Percentiles rank a stretch among this genome's conserved stretches.
These are phyloP conservation scores for Podaxis pistillaris DNA, from an alignment of 768 basidiomycete genomes.

Conservation along the genomic window DNA sequence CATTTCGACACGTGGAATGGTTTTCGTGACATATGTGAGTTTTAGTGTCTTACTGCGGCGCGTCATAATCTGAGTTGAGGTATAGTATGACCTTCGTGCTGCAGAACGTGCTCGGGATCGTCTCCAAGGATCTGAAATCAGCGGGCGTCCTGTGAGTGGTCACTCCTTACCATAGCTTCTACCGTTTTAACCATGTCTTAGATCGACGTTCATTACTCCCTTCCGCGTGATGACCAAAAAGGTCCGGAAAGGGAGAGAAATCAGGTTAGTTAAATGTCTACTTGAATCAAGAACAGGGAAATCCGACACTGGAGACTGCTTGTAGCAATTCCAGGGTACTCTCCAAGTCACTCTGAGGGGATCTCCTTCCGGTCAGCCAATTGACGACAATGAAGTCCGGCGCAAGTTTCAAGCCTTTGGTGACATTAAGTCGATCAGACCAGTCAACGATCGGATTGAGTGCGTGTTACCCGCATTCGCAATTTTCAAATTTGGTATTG, in stretches of 20 bases:
- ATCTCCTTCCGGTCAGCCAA: constrained; percentile 62
- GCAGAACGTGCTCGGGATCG: constrained; percentile 91
- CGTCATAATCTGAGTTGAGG: neutral
- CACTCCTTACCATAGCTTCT: neutral
- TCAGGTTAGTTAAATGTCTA: constrained; percentile 53
- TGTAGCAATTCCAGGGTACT: constrained; percentile 78
- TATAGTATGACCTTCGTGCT: constrained; percentile 86
- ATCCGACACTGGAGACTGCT: neutral
- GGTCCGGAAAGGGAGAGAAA: constrained; percentile 76
- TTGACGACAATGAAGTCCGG: constrained; percentile 84
- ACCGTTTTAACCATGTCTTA: constrained; percentile 28
- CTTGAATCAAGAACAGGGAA: neutral
- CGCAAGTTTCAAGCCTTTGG: constrained; percentile 88
- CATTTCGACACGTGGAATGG: constrained; percentile 94
- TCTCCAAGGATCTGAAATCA: constrained; percentile 86
- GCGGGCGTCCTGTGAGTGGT: constrained; percentile 78
- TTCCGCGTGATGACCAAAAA: constrained; percentile 85
- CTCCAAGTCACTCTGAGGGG: constrained; percentile 76
- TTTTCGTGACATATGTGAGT: constrained; percentile 98
- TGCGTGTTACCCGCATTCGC: constrained; percentile 25
- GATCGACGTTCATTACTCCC: constrained; percentile 99
- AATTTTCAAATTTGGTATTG: constrained; percentile 2
- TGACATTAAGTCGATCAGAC: constrained; percentile 79
- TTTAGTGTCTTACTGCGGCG: neutral
- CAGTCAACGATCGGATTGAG: constrained; percentile 65